Percentiles rank a stretch among this genome's conserved stretches.
phyloP scores from a whole-genome alignment of 805 yeast species.

The Tetrapisispora pingtungensis region DNA sequence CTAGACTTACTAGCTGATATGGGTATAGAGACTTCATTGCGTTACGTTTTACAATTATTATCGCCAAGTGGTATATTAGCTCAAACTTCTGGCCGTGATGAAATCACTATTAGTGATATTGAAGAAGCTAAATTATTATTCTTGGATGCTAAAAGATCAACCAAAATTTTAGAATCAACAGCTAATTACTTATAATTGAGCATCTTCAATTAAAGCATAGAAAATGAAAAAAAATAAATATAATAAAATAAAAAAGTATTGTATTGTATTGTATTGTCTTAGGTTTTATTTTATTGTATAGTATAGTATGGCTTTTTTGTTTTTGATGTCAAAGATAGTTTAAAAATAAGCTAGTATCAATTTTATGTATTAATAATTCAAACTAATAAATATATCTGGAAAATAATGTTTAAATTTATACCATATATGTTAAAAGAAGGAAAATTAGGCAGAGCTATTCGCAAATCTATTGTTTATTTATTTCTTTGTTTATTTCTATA shows the following conservation, averaged over 20 bases:
- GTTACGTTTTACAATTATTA: conserved; percentile 85
- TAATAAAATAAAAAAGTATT: no score
- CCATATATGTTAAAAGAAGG: no score
- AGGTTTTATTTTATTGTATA: no score
- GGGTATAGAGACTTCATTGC: conserved; percentile 70
- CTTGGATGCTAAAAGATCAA: conserved; percentile 77
- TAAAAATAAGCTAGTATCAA: not conserved
- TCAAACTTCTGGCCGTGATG: conserved; percentile 58
- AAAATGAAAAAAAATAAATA: not conserved
- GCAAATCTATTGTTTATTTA: no score
- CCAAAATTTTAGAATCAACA: conserved; percentile 44
- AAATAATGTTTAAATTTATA: no score
- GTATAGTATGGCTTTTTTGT: no score
- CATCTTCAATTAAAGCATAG: no score
- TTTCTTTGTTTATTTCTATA: no score
- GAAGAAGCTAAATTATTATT: conserved; percentile 78
- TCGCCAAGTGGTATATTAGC: conserved; percentile 86
- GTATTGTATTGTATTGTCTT: no score
- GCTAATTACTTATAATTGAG: conserved; percentile 27
- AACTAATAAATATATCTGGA: no score
- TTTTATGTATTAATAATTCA: not conserved
- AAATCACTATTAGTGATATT: conserved; percentile 58
- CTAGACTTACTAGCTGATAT: conserved; percentile 61
- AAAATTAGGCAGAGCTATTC: no score
- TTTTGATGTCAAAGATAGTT: not conserved